Evolutionary conservation across 768 basidiomycete species (phyloP), one percentile per base, ranked within the genome.

Genomic region (Epithele typhae): DNA sequence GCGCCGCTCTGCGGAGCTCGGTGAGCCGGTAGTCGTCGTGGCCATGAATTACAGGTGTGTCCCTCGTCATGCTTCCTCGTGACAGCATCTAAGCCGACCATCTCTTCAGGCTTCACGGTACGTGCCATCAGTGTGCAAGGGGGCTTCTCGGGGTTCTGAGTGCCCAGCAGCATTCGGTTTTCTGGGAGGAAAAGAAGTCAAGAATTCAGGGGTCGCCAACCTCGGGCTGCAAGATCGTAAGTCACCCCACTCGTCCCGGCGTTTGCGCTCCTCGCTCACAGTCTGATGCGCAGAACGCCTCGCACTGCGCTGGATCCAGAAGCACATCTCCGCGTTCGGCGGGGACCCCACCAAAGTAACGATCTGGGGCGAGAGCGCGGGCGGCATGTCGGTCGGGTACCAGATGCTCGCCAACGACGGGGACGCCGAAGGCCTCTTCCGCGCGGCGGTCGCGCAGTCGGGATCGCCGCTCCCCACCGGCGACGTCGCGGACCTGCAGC

Each of bases 1-100:
- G 5, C 44, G 59, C 15, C 67, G 72, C 14, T 78, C 77, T 0
- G 64, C 74, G 10, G 58, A 60, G 1, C 53, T 78, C 11, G 64
- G 63, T 1, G 53, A 63, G 38, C 76, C 77, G 1, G 66, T 76
- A 14, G 17, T 45, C 24, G 34, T 33, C 5, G 40, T 38, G 9
- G 19, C 34, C 24, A 30, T 32, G 17, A 45, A 79, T 55, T 30
- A 30, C 14, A 7, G 27, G 27, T 30, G 27, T 7, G 27, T 30
- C 27, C 14, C 27, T 30, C 27, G 27, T 7, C 14, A 30, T n/a
- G n/a, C n/a, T n/a, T n/a, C n/a, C n/a, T n/a, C n/a, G n/a, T n/a
- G n/a, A n/a, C n/a, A n/a, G n/a, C n/a, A n/a, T n/a, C n/a, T n/a
- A n/a, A n/a, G n/a, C n/a, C n/a, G n/a, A n/a, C n/a, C n/a, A n/a